These are phyloP conservation scores for Myotisia sp. DNA, from an alignment of 2,329 filamentous ascomycete genomes.

Conservation along the genomic window DNA sequence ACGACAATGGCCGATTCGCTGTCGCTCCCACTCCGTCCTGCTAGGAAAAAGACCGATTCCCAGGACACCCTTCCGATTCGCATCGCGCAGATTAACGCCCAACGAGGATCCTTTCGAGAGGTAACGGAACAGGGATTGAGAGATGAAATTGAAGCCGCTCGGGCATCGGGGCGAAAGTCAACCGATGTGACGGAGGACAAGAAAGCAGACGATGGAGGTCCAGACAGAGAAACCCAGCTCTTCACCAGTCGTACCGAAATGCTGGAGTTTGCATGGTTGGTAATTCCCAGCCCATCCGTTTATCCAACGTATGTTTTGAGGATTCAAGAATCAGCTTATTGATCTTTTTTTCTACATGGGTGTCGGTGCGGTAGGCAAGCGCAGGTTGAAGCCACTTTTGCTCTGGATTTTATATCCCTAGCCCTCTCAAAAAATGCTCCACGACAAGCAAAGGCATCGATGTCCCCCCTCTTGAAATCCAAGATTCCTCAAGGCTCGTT, in stretches of 20 bases:
- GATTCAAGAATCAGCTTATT: no score
- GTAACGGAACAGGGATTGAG: constrained; percentile 60
- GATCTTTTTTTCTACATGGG: no score
- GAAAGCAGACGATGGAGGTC: constrained; percentile 21
- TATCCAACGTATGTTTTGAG: no score
- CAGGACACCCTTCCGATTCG: constrained; percentile 49
- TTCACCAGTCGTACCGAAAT: constrained; percentile 34
- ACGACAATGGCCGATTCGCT: constrained; percentile 30
- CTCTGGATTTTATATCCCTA: constrained; percentile 70
- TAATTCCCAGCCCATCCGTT: constrained; percentile 3
- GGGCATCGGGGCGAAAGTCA: constrained; percentile 33
- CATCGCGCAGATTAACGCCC: constrained; percentile 61
- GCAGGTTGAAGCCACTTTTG: constrained; percentile 42
- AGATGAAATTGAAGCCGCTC: constrained; percentile 46
- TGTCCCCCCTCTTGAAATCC: constrained; percentile 57
- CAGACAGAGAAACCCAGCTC: constrained; percentile 28
- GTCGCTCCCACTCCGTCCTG: constrained; percentile 49
- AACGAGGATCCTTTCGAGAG: constrained; percentile 68
- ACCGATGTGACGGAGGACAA: constrained; percentile 26
- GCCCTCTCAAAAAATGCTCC: constrained; percentile 71
- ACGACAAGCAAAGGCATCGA: constrained; percentile 51
- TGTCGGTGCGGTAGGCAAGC: constrained; percentile 32
- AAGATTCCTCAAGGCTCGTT: constrained; percentile 61
- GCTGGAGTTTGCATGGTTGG: constrained; percentile 30
- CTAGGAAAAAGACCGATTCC: constrained; percentile 11